Evolutionary conservation across 805 yeast species (phyloP).

Genomic region (Cyberlindnera petersonii): DNA sequence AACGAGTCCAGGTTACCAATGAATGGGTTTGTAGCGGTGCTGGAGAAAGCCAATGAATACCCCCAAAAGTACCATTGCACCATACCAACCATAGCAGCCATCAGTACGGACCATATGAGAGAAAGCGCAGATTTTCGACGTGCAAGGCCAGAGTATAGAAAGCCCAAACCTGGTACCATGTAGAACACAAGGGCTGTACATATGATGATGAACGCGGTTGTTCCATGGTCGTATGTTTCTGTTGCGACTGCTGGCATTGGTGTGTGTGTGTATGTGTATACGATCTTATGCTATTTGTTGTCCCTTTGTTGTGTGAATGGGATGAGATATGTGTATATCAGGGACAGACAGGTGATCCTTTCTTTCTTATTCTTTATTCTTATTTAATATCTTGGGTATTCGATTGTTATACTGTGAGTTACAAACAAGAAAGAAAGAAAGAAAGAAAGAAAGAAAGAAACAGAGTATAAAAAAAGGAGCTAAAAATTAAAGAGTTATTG

Average conservation of each 20-base stretch:
- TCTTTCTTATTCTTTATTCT: too few relatives aligned
- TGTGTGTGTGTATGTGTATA: background rate
- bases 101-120: constrained; percentile 74
- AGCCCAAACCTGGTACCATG: constrained; percentile 95
- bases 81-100: constrained; percentile 67
- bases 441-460: too few relatives aligned
- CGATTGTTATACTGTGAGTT: too few relatives aligned
- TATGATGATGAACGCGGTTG: constrained; percentile 48
- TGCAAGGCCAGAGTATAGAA: constrained; percentile 86
- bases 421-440: too few relatives aligned
- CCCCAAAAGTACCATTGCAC: constrained; percentile 99
- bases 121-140: constrained; percentile 87
- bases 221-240: constrained; percentile 43
- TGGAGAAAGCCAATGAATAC: constrained; percentile 84
- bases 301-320: background rate
- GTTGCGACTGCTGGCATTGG: constrained; percentile 25
- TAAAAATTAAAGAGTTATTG: too few relatives aligned
- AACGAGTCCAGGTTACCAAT: constrained; percentile 84
- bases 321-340: background rate
- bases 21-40: constrained; percentile 75
- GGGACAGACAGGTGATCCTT: too few relatives aligned
- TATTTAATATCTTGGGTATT: too few relatives aligned
- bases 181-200: constrained; percentile 74
- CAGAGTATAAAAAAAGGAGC: too few relatives aligned
- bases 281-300: background rate